phyloP scores from a whole-genome alignment of 768 basidiomycete species.

The Epithele typhae region DNA sequence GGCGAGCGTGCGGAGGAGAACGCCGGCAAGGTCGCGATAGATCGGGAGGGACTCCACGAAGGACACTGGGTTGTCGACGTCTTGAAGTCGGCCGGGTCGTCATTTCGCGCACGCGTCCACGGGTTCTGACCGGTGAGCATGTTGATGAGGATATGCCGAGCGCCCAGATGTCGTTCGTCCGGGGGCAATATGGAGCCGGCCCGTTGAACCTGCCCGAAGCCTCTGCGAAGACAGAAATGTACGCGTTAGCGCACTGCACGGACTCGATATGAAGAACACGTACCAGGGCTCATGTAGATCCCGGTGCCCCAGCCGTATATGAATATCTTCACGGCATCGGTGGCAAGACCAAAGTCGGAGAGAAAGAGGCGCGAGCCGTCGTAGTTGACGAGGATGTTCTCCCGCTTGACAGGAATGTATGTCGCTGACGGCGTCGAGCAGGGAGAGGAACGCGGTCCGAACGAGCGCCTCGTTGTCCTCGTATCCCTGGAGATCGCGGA shows the following conservation, averaged over 20 bases:
- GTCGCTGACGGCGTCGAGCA: constrained; percentile 44
- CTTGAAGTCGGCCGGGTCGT: constrained; percentile 47
- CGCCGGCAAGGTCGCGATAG: constrained; percentile 43
- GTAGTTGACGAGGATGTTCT: constrained; percentile 40
- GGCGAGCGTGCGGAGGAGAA: constrained; percentile 47
- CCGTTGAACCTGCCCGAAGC: constrained; percentile 8
- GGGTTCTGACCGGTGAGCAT: constrained; percentile 43
- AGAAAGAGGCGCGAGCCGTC: constrained; percentile 35
- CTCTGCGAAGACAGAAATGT: constrained; percentile 12
- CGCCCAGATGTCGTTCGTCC: constrained; percentile 26
- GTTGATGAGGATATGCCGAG: constrained; percentile 44
- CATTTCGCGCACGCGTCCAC: constrained; percentile 37
- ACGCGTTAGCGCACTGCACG: not conserved
- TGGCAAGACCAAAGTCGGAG: constrained; percentile 45
- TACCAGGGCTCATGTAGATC: constrained; percentile 19
- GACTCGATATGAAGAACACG: constrained; percentile 1
- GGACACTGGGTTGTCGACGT: constrained; percentile 58
- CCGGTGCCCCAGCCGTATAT: constrained; percentile 12
- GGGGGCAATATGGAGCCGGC: constrained; percentile 22
- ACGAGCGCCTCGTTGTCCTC: constrained; percentile 39
- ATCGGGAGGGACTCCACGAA: constrained; percentile 69
- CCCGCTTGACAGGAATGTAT: constrained; percentile 50
- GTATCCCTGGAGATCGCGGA: constrained; percentile 29
- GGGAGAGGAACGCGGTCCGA: constrained; percentile 42
- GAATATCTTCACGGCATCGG: not conserved